phyloP scores from a whole-genome alignment of 306 rosid species.

The Clitoria ternatea region DNA sequence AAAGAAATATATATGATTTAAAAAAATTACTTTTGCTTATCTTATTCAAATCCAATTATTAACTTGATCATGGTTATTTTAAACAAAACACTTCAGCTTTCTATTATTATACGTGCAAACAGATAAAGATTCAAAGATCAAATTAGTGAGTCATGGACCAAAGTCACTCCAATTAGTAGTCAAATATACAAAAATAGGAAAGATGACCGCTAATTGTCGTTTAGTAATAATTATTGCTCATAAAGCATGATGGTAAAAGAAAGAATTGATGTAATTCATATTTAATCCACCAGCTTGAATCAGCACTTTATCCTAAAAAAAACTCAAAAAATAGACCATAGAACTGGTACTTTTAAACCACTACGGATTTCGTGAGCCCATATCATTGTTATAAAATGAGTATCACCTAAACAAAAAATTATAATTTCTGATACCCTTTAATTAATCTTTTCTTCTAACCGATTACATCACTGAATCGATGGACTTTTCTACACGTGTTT shows the following conservation, averaged over 20 bases:
- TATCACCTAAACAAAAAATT: background rate
- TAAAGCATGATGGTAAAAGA: background rate
- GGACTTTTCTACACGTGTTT: slow-evolving; percentile 10
- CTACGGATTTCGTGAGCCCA: background rate
- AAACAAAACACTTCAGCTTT: background rate
- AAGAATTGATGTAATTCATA: background rate
- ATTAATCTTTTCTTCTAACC: background rate
- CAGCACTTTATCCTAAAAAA: background rate
- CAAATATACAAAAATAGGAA: background rate
- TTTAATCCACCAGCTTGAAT: background rate
- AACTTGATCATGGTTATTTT: background rate
- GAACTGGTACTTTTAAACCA: slow-evolving; percentile 13
- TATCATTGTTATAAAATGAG: background rate
- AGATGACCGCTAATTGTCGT: slow-evolving; percentile 26
- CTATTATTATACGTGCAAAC: background rate
- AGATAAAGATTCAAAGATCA: background rate
- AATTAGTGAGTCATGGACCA: slow-evolving; percentile 7
- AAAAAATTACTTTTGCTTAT: background rate
- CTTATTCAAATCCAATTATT: background rate
- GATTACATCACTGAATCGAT: slow-evolving; percentile 28
- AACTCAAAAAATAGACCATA: background rate
- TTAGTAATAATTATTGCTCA: slow-evolving; percentile 37
- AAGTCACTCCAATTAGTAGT: background rate
- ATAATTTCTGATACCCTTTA: background rate
- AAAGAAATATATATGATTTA: too few species aligned